Conservation (phyloP, 2,329 filamentous ascomycete genomes). For the Nectriaceae sp. region DNA sequence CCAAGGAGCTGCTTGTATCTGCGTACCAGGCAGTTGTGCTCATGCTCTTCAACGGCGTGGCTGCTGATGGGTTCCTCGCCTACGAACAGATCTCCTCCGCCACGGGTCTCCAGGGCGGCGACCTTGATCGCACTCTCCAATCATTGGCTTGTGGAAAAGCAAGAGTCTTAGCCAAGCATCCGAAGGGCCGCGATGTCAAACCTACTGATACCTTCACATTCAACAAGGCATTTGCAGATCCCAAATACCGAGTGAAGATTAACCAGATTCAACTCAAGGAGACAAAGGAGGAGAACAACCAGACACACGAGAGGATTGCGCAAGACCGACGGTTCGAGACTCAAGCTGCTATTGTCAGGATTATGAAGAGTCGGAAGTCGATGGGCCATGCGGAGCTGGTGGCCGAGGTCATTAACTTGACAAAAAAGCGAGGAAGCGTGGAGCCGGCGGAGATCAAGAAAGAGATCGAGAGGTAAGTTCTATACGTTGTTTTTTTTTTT, state of each 20-base stretch:
- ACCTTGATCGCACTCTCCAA: conserved; percentile 88
- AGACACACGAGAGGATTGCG: conserved; percentile 86
- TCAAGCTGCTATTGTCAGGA: conserved; percentile 92
- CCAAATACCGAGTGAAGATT: conserved; percentile 92
- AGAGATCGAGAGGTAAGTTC: conserved; percentile 86
- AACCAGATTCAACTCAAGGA: conserved; percentile 98
- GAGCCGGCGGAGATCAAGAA: conserved; percentile 90
- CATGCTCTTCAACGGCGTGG: conserved; percentile 79
- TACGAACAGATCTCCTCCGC: conserved; percentile 76
- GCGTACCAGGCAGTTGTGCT: conserved; percentile 92
- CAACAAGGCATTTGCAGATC: conserved; percentile 75
- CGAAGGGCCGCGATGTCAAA: conserved; percentile 79
- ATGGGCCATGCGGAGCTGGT: conserved; percentile 88
- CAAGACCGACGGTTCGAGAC: conserved; percentile 94
- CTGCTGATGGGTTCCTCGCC: conserved; percentile 60
- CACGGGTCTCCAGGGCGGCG: conserved; percentile 73
- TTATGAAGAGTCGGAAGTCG: conserved; percentile 92
- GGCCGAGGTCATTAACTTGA: conserved; percentile 88
- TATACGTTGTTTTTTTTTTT: not conserved
- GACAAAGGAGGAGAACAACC: conserved; percentile 91
- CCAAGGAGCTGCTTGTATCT: conserved; percentile 87
- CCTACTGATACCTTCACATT: conserved; percentile 81
- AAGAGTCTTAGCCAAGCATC: conserved; percentile 81
- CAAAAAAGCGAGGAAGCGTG: conserved; percentile 80
- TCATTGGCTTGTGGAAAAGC: conserved; percentile 91